Evolutionary conservation across 192 early-diverging fungal genomes (phyloP).

Genomic region (Glomus cerebriforme): DNA sequence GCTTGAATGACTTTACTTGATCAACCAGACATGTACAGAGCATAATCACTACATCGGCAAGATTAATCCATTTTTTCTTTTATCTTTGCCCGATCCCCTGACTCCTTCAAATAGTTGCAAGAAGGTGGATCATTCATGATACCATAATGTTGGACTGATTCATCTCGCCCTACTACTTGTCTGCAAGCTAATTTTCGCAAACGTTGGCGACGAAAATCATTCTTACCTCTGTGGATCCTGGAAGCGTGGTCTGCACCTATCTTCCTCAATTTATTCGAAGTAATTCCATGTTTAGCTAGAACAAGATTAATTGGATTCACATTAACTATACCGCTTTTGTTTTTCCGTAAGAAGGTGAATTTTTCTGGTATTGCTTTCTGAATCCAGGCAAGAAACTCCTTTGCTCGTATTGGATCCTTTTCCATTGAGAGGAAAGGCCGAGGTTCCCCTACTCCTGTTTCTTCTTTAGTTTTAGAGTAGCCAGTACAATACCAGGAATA

Average conservation of each 20-base stretch:
- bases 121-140: constrained; percentile 1
- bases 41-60: too few relatives aligned
- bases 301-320: not conserved
- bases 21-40: too few relatives aligned
- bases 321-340: not conserved
- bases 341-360: not conserved
- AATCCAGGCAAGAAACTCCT: constrained; percentile 6
- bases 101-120: too few relatives aligned
- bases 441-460: too few relatives aligned
- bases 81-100: too few relatives aligned
- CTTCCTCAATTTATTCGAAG: not conserved
- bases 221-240: constrained; percentile 6
- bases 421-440: not conserved
- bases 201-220: not conserved
- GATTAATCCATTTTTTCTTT: too few relatives aligned
- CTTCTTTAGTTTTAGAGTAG: not conserved
- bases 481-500: constrained; percentile 10
- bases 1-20: too few relatives aligned
- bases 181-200: constrained; percentile 1
- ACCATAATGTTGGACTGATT: not conserved
- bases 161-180: not conserved
- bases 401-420: not conserved
- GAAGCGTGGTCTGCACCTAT: constrained; percentile 9
- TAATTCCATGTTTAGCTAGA: constrained; percentile 7
- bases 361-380: constrained; percentile 6